phyloP scores from a whole-genome alignment of 257 asterid genomes.

The Solanum rostratum region DNA sequence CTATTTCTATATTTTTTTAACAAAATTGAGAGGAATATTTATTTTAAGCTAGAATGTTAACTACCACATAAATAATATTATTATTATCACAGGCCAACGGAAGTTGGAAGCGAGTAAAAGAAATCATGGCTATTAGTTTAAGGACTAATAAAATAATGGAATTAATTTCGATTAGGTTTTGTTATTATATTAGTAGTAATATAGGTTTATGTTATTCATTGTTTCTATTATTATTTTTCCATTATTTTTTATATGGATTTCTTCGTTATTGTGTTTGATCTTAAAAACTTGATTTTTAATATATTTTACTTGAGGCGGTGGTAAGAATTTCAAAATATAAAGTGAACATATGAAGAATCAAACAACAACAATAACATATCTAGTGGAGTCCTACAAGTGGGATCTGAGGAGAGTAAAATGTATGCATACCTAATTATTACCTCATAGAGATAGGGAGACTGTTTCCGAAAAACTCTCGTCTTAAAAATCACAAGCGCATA shows the following conservation, averaged over 20 bases:
- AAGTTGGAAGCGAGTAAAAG: background rate
- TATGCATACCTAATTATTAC: too few species aligned
- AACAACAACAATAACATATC: too few species aligned
- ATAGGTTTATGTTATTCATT: background rate
- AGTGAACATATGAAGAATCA: background rate
- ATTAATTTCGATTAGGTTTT: background rate
- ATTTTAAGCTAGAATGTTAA: background rate
- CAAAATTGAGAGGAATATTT: background rate
- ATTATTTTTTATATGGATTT: background rate
- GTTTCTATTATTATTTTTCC: background rate
- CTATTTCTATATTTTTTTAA: background rate
- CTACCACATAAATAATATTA: background rate
- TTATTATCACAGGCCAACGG: background rate
- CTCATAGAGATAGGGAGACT: too few species aligned
- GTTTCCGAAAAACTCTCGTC: too few species aligned
- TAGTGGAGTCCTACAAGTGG: too few species aligned
- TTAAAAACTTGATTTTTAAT: background rate
- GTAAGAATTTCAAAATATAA: background rate
- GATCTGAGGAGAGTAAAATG: too few species aligned
- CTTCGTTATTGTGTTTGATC: background rate
- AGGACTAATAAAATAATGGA: background rate
- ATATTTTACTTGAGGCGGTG: background rate
- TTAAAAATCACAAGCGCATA: too few species aligned
- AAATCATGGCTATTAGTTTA: background rate
- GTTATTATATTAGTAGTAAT: background rate